Evolutionary conservation across 768 basidiomycete genomes (phyloP).

Genomic region (Amyloporia xantha): DNA sequence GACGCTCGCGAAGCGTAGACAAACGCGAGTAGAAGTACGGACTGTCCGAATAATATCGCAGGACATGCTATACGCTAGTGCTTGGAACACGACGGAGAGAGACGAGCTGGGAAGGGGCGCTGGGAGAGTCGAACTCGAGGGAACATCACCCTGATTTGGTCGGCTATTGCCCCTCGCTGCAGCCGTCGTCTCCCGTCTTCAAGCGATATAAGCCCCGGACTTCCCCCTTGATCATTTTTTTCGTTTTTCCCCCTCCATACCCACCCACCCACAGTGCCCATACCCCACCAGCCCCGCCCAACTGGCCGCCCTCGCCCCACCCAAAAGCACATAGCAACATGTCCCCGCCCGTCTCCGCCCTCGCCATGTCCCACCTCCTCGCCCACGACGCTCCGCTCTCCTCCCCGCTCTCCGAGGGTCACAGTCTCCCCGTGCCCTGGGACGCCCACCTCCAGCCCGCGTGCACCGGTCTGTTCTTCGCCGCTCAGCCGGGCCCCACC

Average conservation of each 20-base stretch:
- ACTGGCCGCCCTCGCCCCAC: background rate
- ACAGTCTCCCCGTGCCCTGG: slow-evolving; percentile 42
- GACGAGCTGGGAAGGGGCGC: background rate
- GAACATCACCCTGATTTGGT: slow-evolving; percentile 1
- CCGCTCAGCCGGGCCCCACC: slow-evolving; percentile 25
- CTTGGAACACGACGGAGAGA: too few species aligned
- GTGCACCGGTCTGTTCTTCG: slow-evolving; percentile 27
- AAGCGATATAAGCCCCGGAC: slow-evolving; percentile 5
- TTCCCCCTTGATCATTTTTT: background rate
- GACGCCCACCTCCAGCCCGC: slow-evolving; percentile 29
- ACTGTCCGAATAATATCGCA: background rate
- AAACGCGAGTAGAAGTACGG: background rate
- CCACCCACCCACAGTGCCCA: background rate
- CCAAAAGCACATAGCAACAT: slow-evolving; percentile 4
- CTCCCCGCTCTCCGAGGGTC: slow-evolving; percentile 40
- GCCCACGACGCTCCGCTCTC: slow-evolving; percentile 51
- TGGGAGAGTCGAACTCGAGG: background rate
- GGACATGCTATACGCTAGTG: too few species aligned
- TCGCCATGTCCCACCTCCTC: slow-evolving; percentile 51
- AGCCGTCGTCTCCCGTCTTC: background rate
- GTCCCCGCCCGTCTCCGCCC: slow-evolving; percentile 20
- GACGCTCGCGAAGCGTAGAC: background rate
- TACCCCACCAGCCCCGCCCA: background rate
- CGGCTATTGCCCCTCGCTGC: background rate
- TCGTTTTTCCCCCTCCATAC: background rate